These are phyloP conservation scores for Phytophthora capsici DNA, from an alignment of 352 stramenopile genomes.

Conservation along the genomic window DNA sequence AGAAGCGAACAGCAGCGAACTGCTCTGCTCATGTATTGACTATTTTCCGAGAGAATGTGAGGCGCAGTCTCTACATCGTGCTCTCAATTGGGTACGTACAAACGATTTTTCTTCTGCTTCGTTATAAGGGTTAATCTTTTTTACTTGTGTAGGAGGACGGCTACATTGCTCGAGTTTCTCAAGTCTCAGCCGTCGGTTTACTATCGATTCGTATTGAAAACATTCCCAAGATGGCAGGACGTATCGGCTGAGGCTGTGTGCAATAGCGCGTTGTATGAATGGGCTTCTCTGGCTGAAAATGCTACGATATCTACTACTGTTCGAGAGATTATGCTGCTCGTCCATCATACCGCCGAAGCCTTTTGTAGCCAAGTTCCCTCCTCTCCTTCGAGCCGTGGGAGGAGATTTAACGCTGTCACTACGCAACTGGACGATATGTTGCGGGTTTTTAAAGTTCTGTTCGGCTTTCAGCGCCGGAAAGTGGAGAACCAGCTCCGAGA, in stretches of 20 bases:
- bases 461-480: slow-evolving; percentile 54
- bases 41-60: slow-evolving; percentile 62
- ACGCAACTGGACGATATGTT: slow-evolving; percentile 61
- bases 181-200: slow-evolving; percentile 48
- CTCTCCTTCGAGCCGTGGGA: slow-evolving; percentile 17
- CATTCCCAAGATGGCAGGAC: slow-evolving; percentile 43
- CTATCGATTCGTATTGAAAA: slow-evolving; percentile 53
- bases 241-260: slow-evolving; percentile 48
- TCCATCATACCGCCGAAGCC: slow-evolving; percentile 22
- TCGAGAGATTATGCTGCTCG: slow-evolving; percentile 31
- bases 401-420: slow-evolving; percentile 32
- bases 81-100: slow-evolving; percentile 56
- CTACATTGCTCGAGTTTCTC: slow-evolving; percentile 48
- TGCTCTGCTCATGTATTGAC: slow-evolving; percentile 22
- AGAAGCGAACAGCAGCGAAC: slow-evolving; percentile 3
- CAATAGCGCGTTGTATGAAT: slow-evolving; percentile 35
- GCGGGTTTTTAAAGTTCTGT: slow-evolving; percentile 47
- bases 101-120: no score
- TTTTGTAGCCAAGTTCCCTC: neutral
- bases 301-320: slow-evolving; percentile 9
- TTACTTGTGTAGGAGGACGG: slow-evolving; percentile 25
- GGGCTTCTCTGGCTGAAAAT: slow-evolving; percentile 18
- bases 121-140: neutral
- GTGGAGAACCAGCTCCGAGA: slow-evolving; percentile 15
- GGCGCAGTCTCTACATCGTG: slow-evolving; percentile 58